Conservation (phyloP, 169 alveolate species). For the Perkinsus olseni region DNA sequence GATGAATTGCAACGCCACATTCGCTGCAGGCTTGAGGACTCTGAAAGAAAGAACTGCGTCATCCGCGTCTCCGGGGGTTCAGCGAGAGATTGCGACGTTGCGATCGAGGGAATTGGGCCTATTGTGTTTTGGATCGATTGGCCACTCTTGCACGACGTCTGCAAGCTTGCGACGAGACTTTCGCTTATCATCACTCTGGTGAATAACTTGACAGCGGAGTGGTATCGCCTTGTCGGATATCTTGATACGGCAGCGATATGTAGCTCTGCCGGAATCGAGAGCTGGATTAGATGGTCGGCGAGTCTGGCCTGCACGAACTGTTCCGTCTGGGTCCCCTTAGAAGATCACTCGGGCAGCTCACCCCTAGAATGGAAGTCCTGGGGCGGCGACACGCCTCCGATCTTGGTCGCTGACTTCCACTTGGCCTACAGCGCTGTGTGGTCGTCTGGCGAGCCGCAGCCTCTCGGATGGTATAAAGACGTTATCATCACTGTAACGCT, state of each 20-base stretch:
- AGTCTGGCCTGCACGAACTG: not conserved
- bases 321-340: not conserved
- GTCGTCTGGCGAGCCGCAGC: not conserved
- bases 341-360: not conserved
- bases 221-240: not conserved
- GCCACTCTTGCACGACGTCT: not conserved
- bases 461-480: not conserved
- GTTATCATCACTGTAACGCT: not conserved
- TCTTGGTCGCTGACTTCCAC: not conserved
- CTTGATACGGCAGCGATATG: not conserved
- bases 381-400: not conserved
- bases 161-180: not conserved
- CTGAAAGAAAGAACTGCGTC: not conserved
- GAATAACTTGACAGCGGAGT: not conserved
- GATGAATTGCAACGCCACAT: not conserved
- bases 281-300: not conserved
- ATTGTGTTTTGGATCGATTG: not conserved
- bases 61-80: not conserved
- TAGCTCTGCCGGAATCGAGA: not conserved
- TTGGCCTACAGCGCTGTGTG: not conserved
- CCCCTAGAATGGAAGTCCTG: not conserved
- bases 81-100: not conserved
- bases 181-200: not conserved
- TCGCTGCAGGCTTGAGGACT: not conserved
- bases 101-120: not conserved